These are phyloP conservation scores for Venturia aucupariae DNA, from an alignment of 2,329 filamentous ascomycete genomes.

Conservation along the genomic window DNA sequence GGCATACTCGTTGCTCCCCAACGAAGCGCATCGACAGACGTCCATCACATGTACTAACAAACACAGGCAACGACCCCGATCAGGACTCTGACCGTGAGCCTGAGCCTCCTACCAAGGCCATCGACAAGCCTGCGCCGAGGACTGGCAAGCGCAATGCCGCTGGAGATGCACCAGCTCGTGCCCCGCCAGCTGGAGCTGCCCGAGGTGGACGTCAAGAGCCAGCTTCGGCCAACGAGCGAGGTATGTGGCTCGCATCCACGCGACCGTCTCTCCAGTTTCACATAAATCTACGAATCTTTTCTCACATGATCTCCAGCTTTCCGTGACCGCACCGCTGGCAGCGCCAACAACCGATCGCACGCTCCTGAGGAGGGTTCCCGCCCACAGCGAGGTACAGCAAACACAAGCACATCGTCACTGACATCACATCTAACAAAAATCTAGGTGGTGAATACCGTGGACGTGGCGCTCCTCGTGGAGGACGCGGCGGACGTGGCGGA, in stretches of 20 bases:
- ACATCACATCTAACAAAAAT: not conserved
- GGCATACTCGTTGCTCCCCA: slow-evolving; percentile 16
- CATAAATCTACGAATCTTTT: not conserved
- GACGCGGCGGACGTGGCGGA: slow-evolving; percentile 37
- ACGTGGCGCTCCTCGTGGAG: slow-evolving; percentile 39
- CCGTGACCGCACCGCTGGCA: slow-evolving; percentile 78
- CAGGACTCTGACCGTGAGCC: slow-evolving; percentile 65
- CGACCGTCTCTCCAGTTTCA: not conserved
- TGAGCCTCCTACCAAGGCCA: slow-evolving; percentile 73
- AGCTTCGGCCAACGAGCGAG: slow-evolving; percentile 73
- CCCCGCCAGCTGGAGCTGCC: slow-evolving; percentile 23
- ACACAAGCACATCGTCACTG: slow-evolving; percentile 25
- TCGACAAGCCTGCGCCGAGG: slow-evolving; percentile 73
- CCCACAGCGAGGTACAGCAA: slow-evolving; percentile 25
- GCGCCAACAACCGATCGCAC: slow-evolving; percentile 72
- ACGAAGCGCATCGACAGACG: not conserved
- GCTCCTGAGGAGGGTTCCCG: slow-evolving; percentile 59
- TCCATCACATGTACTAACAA: slow-evolving; percentile 18
- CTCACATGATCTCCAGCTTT: slow-evolving; percentile 51
- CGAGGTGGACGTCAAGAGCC: slow-evolving; percentile 36
- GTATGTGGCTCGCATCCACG: slow-evolving; percentile 51
- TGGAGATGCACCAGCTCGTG: slow-evolving; percentile 53
- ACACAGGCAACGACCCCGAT: slow-evolving; percentile 58
- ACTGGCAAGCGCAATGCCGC: slow-evolving; percentile 81
- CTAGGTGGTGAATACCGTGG: slow-evolving; percentile 33